phyloP scores from a whole-genome alignment of 768 basidiomycete species.

The Macrolepiota fuliginosa region DNA sequence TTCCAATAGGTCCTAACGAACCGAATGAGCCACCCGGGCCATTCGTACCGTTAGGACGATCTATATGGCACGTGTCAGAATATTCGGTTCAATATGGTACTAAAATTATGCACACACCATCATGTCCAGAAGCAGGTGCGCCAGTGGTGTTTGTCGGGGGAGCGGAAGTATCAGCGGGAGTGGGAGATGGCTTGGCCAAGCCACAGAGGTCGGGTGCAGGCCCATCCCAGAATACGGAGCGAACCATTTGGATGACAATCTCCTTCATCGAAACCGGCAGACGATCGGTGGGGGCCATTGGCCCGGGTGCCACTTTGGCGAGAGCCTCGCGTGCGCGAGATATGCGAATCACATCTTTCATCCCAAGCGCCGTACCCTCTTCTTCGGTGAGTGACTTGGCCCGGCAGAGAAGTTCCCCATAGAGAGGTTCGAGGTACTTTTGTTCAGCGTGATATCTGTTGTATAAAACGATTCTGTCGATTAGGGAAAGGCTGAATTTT shows the following conservation, averaged over 20 bases:
- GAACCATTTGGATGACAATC: not conserved
- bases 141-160: too few relatives aligned
- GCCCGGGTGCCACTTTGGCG: too few relatives aligned
- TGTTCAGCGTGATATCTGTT: constrained; percentile 46
- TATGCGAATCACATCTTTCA: constrained; percentile 52
- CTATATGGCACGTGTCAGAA: too few relatives aligned
- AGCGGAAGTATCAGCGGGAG: not conserved
- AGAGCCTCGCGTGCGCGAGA: too few relatives aligned
- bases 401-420: constrained; percentile 50
- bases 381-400: constrained; percentile 47
- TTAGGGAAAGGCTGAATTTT: constrained; percentile 7
- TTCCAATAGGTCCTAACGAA: too few relatives aligned
- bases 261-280: constrained; percentile 30
- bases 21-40: too few relatives aligned
- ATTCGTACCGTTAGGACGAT: too few relatives aligned
- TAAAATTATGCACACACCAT: too few relatives aligned
- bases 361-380: constrained; percentile 56
- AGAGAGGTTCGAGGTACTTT: constrained; percentile 51
- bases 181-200: not conserved
- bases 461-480: constrained; percentile 46
- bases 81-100: too few relatives aligned
- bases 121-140: too few relatives aligned
- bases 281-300: too few relatives aligned
- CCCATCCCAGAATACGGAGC: not conserved
- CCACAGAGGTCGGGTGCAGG: not conserved